Percentiles rank a stretch among this genome's conserved stretches.
Evolutionary conservation across 495 filamentous ascomycete species (phyloP).

Genomic region (Saxophila tyrrhenica): DNA sequence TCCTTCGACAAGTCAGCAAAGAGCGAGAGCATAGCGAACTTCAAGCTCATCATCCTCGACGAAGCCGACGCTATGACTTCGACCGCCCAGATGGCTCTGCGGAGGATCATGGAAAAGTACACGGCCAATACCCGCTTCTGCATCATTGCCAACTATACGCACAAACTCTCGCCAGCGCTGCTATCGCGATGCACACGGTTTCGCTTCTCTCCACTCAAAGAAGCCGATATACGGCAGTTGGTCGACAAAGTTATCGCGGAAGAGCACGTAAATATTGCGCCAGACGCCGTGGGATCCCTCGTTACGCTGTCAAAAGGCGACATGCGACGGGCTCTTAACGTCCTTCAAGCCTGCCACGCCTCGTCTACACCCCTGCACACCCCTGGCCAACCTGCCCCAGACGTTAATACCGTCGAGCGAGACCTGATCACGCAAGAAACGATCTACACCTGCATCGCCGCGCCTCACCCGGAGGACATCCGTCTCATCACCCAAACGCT

Average conservation of each 20-base stretch:
- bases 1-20: conserved; percentile 34
- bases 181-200: conserved; percentile 92
- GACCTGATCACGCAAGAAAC: conserved; percentile 82
- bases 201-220: conserved; percentile 86
- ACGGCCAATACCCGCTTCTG: conserved; percentile 97
- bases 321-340: conserved; percentile 90
- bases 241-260: conserved; percentile 86
- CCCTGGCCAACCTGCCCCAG: conserved; percentile 41
- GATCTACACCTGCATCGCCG: conserved; percentile 96
- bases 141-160: conserved; percentile 98
- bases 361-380: conserved; percentile 51
- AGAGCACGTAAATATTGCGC: conserved; percentile 71
- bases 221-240: conserved; percentile 65
- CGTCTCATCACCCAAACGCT: conserved; percentile 71
- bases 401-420: conserved; percentile 42
- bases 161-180: conserved; percentile 92
- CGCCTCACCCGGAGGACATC: conserved; percentile 85
- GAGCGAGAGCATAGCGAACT: conserved; percentile 50
- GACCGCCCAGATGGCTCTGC: conserved; percentile 91
- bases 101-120: conserved; percentile 98
- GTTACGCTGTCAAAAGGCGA: conserved; percentile 86
- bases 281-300: conserved; percentile 66
- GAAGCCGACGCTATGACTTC: conserved; percentile 98
- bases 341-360: conserved; percentile 92
- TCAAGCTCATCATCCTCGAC: conserved; percentile 95